These are phyloP conservation scores for Citrullus amarus DNA, from an alignment of 306 rosid species.

Conservation along the genomic window DNA sequence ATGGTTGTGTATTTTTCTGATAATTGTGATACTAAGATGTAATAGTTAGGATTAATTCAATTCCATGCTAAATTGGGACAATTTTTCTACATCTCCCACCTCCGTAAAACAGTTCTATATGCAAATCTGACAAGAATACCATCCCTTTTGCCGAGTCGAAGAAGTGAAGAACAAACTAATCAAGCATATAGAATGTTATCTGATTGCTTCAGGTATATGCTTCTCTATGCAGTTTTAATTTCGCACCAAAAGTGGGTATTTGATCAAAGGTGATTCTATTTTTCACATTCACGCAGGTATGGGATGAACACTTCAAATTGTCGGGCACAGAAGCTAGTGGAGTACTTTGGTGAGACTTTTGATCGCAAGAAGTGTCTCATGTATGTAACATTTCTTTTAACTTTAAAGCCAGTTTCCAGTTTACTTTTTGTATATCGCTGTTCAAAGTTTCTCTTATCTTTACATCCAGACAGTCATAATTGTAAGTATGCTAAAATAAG, in stretches of 20 bases:
- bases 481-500: background rate
- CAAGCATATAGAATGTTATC: constrained; percentile 74
- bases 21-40: background rate
- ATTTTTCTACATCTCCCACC: background rate
- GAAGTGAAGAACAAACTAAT: constrained; percentile 61
- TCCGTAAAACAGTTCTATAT: constrained; percentile 43
- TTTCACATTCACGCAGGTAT: constrained; percentile 39
- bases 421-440: background rate
- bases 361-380: constrained; percentile 46
- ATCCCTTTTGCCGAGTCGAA: constrained; percentile 75
- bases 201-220: constrained; percentile 80
- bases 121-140: constrained; percentile 70
- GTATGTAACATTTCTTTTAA: constrained; percentile 35
- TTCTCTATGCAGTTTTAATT: constrained; percentile 12
- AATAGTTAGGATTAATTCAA: background rate
- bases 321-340: constrained; percentile 71
- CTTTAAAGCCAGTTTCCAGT: background rate
- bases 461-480: background rate
- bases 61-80: background rate
- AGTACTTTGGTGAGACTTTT: constrained; percentile 78
- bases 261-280: background rate
- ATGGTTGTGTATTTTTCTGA: background rate
- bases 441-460: background rate
- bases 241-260: background rate
- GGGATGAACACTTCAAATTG: constrained; percentile 76